Percentiles rank a stretch among this genome's conserved stretches.
These are phyloP conservation scores for Cryptosporidium xiaoi DNA, from an alignment of 169 alveolate species.

Conservation along the genomic window DNA sequence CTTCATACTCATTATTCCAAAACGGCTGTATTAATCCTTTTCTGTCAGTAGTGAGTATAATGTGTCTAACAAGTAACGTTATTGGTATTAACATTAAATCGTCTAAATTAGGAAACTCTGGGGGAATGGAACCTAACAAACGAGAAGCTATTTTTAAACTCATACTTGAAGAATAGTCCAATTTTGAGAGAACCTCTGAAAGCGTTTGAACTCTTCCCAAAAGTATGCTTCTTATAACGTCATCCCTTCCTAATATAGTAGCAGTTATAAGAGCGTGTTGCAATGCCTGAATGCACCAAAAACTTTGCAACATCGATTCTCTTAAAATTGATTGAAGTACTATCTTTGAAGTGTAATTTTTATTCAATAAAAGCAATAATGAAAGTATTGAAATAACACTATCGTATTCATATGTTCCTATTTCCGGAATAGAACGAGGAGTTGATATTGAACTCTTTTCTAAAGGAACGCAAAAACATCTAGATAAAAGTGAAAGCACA, in stretches of 20 bases:
- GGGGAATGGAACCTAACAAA: slow-evolving; percentile 55
- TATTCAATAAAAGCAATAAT: slow-evolving; percentile 14
- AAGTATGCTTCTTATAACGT: slow-evolving; percentile 26
- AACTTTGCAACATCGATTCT: slow-evolving; percentile 73
- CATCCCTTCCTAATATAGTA: slow-evolving; percentile 57
- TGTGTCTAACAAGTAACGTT: slow-evolving; percentile 42
- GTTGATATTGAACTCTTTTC: slow-evolving; percentile 17
- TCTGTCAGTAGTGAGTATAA: slow-evolving; percentile 17
- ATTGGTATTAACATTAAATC: slow-evolving; percentile 51
- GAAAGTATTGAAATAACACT: slow-evolving; percentile 35
- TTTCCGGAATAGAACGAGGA: slow-evolving; percentile 59
- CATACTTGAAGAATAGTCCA: slow-evolving; percentile 38
- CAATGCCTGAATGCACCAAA: slow-evolving; percentile 68
- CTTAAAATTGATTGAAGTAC: slow-evolving; percentile 55
- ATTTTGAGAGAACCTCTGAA: slow-evolving; percentile 58
- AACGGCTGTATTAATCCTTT: too few relatives aligned
- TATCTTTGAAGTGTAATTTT: slow-evolving; percentile 45
- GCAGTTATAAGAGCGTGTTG: slow-evolving; percentile 70
- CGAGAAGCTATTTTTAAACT: slow-evolving; percentile 49
- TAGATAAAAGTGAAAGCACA: slow-evolving; percentile 14
- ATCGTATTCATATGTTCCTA: slow-evolving; percentile 64
- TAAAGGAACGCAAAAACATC: slow-evolving; percentile 63
- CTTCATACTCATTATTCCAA: too few relatives aligned
- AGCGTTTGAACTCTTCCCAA: slow-evolving; percentile 59
- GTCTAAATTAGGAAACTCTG: slow-evolving; percentile 69